phyloP scores from a whole-genome alignment of 352 stramenopile species.

The Pythium periplocum region DNA sequence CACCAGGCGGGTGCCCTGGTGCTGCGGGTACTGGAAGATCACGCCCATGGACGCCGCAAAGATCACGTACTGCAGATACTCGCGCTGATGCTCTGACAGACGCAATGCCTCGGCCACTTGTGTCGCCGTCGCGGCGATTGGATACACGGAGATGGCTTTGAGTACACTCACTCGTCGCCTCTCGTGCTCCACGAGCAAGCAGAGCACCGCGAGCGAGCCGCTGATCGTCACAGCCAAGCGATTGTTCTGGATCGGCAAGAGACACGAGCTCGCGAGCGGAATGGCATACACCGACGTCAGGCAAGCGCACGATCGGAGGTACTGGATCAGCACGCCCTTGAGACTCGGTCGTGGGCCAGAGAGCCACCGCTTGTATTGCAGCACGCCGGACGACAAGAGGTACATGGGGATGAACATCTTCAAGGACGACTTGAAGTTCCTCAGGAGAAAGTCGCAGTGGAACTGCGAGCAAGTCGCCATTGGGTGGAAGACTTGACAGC shows the following conservation, averaged over 20 bases:
- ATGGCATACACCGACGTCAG: conserved; percentile 63
- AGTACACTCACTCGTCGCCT: conserved; percentile 47
- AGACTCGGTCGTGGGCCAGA: conserved; percentile 42
- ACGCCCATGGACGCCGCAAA: conserved; percentile 32
- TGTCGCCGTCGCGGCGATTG: conserved; percentile 27
- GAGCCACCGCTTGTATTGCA: conserved; percentile 62
- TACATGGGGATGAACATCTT: conserved; percentile 67
- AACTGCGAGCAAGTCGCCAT: conserved; percentile 37
- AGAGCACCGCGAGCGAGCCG: conserved; percentile 35
- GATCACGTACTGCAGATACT: conserved; percentile 32
- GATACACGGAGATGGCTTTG: conserved; percentile 55
- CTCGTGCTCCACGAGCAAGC: conserved; percentile 42
- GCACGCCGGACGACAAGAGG: conserved; percentile 36
- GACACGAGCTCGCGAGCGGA: conserved; percentile 45
- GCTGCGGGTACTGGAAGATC: conserved; percentile 5
- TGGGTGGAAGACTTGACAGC: conserved; percentile 59
- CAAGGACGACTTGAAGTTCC: conserved; percentile 35
- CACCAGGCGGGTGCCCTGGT: conserved; percentile 8
- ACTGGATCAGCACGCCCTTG: conserved; percentile 28
- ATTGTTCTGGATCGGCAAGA: conserved; percentile 27
- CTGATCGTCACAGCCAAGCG: conserved; percentile 26
- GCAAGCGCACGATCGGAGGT: conserved; percentile 48
- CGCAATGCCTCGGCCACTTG: conserved; percentile 16
- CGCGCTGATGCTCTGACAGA: conserved; percentile 12
- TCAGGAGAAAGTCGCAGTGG: conserved; percentile 32